Evolutionary conservation across 805 yeast species (phyloP).

Genomic region (Metschnikowia gruessii): DNA sequence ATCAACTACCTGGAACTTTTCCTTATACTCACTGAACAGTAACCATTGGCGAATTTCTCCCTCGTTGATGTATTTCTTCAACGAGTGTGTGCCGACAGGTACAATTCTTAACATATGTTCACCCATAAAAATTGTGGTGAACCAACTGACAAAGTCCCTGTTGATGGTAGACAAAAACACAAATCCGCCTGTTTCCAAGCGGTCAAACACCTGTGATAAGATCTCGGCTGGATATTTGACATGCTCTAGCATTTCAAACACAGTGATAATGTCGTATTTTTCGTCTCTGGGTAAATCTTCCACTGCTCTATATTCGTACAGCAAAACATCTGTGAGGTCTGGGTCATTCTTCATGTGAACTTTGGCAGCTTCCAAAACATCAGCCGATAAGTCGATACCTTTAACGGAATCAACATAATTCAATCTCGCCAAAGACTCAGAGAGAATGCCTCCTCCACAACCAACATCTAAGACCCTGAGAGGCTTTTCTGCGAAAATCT

Average conservation of each 20-base stretch:
- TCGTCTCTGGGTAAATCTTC: constrained; percentile 51
- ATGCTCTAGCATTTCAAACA: constrained; percentile 95
- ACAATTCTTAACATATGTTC: constrained; percentile 78
- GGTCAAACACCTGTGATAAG: constrained; percentile 60
- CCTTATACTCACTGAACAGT: constrained; percentile 29
- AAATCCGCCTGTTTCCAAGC: constrained; percentile 78
- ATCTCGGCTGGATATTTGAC: constrained; percentile 81
- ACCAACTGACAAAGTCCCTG: constrained; percentile 81
- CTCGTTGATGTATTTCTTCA: constrained; percentile 79
- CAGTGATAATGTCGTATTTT: constrained; percentile 72
- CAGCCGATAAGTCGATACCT: constrained; percentile 84
- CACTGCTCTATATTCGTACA: constrained; percentile 59
- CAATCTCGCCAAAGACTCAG: constrained; percentile 83
- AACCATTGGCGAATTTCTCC: constrained; percentile 70
- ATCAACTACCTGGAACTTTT: constrained; percentile 54
- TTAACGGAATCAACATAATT: constrained; percentile 58
- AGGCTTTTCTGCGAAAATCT: constrained; percentile 32
- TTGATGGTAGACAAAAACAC: constrained; percentile 88
- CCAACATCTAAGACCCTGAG: constrained; percentile 80
- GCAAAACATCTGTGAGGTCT: constrained; percentile 48
- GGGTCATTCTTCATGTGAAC: constrained; percentile 71
- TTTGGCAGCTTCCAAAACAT: constrained; percentile 77
- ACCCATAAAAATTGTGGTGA: constrained; percentile 89
- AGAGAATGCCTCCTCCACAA: constrained; percentile 96
- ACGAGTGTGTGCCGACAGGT: constrained; percentile 90